Base-by-base conservation (phyloP, 441 rosid species). In the Mallotus repandus region DNA sequence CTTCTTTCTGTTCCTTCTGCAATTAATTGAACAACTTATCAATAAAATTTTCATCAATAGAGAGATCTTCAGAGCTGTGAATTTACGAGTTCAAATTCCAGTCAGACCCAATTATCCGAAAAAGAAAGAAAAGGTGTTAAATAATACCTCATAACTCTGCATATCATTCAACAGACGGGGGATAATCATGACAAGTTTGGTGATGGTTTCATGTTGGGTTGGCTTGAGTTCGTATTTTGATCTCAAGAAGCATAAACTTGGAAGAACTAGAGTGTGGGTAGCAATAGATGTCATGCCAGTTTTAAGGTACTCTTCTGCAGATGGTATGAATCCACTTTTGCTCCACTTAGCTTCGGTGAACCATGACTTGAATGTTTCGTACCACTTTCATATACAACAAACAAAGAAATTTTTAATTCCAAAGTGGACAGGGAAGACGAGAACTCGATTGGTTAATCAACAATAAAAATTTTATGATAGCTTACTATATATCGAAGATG, bases 351-450 rank as follows among this genome's bases (percentile, higher is more conserved):
- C 86, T 84, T 91, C 97, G 49, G 25, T 55, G 29, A 85, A 82
- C 97, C 90, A 89, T 19, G 92, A 74, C 22, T 65, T 82, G 74
- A 89, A 91, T 70, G 97, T 86, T 71, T 89, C 92, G 19, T 63
- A 22, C 97, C 97, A 91, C 97, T 91, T 49, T 29, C 73, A 74
- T 10, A 43, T 9, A 63, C 9, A 53, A 14, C 12, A 12, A 66
- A 22, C 53, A 35, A 35, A 58, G 2, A 67, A 9, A 14, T 8
- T 14, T 69, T 43, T 5, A 29, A 29, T 29, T 29, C 48, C 52
- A 48, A 43, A 35, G 21, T 43, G 8, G 2, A 1, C 5, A 32
- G 57, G 11, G 14, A 1, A 56, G 10, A 46, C 1, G 18, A 19
- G 38, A 32, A 41, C 46, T 5, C 2, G 10, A 43, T 43, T 9